Evolutionary conservation across 1,284 basidiomycete genomes (phyloP).

Genomic region (Sporisorium sorghi): DNA sequence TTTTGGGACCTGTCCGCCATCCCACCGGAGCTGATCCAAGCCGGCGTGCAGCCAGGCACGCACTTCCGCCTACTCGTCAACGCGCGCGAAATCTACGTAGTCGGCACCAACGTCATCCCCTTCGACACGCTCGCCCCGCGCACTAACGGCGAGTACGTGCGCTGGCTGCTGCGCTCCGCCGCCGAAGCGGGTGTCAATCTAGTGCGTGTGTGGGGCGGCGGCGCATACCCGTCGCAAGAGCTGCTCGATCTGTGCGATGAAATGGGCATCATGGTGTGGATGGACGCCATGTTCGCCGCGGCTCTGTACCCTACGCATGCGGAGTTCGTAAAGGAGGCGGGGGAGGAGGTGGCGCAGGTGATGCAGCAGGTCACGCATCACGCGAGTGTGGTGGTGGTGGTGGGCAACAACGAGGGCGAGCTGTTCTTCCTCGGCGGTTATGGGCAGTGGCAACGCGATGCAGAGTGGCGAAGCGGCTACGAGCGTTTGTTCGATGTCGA

Average conservation of each 20-base stretch:
- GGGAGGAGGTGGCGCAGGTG: constrained; percentile 75
- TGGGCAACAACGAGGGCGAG: constrained; percentile 59
- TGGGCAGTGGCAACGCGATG: constrained; percentile 18
- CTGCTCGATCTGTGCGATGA: constrained; percentile 77
- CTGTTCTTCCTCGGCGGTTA: constrained; percentile 38
- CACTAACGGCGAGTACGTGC: constrained; percentile 25
- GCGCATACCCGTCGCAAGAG: constrained; percentile 61
- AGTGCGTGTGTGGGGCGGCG: constrained; percentile 62
- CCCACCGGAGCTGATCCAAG: constrained; percentile 22
- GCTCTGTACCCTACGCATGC: constrained; percentile 71
- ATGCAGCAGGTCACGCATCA: constrained; percentile 74
- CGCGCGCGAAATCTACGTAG: constrained; percentile 40
- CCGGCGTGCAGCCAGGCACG: constrained; percentile 42
- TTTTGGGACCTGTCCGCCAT: constrained; percentile 49
- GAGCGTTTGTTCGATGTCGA: constrained; percentile 71
- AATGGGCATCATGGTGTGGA: constrained; percentile 77
- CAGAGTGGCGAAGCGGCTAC: constrained; percentile 37
- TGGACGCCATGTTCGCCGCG: constrained; percentile 76
- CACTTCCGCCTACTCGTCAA: constrained; percentile 56
- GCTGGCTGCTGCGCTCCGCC: constrained; percentile 49
- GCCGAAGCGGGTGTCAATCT: constrained; percentile 48
- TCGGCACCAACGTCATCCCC: constrained; percentile 54
- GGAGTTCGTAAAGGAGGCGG: constrained; percentile 73
- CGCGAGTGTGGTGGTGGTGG: constrained; percentile 69
- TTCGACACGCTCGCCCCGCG: constrained; percentile 47